These are phyloP conservation scores for Puccinia hordei DNA, from an alignment of 1,284 basidiomycete genomes.

Conservation along the genomic window DNA sequence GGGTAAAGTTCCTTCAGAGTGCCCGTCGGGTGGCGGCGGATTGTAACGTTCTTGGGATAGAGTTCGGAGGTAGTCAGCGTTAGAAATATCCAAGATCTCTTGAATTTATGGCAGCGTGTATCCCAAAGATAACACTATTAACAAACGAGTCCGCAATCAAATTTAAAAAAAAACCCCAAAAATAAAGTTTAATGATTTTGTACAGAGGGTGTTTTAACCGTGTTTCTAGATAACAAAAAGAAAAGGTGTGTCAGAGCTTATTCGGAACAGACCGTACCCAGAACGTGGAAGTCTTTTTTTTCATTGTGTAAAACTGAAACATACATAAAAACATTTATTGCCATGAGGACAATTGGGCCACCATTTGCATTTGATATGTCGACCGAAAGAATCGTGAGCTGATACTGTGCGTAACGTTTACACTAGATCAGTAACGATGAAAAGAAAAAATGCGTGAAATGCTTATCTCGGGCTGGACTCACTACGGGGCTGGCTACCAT, in stretches of 20 bases:
- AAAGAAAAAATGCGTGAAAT: neutral
- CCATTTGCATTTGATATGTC: constrained; percentile 49
- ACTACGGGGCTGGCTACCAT: constrained; percentile 37
- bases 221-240: neutral
- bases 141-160: neutral
- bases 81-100: neutral
- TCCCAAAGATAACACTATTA: neutral
- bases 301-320: neutral
- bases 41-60: neutral
- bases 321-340: constrained; percentile 45
- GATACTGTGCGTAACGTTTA: constrained; percentile 15
- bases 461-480: neutral
- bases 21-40: neutral
- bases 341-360: constrained; percentile 50
- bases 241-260: neutral
- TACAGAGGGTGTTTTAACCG: neutral
- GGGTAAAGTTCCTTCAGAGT: neutral
- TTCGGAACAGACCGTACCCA: neutral
- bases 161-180: neutral
- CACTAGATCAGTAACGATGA: neutral
- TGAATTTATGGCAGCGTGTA: neutral
- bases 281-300: neutral
- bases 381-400: constrained; percentile 40
- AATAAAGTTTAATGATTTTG: neutral
- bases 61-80: neutral